Evolutionary conservation across 352 stramenopile genomes (phyloP).

Genomic region (Globisporangium middletonii): DNA sequence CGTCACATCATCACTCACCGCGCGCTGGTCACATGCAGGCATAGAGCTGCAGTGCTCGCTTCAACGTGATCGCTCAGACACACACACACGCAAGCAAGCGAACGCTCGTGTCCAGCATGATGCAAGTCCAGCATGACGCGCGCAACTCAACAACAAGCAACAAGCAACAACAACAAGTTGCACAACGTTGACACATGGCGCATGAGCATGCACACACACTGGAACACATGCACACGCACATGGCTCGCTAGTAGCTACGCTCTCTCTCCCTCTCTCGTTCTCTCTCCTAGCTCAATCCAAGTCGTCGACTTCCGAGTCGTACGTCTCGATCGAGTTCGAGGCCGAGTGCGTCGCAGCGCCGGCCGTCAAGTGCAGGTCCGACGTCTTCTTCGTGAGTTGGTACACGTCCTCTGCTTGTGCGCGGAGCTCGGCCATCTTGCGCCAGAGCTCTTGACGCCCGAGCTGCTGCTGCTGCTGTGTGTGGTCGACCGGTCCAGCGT

Average conservation of each 20-base stretch:
- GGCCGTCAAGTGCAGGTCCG: constrained; percentile 1
- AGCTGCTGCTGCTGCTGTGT: background rate
- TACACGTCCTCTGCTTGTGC: constrained; percentile 49
- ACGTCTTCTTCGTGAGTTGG: constrained; percentile 41
- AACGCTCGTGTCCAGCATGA: too few species aligned
- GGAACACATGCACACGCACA: too few species aligned
- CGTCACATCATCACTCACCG: too few species aligned
- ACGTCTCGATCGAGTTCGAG: constrained; percentile 2
- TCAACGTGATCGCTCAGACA: too few species aligned
- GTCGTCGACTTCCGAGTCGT: constrained; percentile 6
- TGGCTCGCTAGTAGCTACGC: background rate
- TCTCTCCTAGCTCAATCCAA: constrained; percentile 2
- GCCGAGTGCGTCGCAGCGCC: background rate
- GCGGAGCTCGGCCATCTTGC: constrained; percentile 51
- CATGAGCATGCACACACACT: too few species aligned
- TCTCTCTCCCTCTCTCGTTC: background rate
- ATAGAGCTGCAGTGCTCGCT: too few species aligned
- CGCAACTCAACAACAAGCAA: too few species aligned
- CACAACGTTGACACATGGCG: too few species aligned
- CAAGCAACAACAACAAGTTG: too few species aligned
- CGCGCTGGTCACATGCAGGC: too few species aligned
- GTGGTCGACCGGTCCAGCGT: background rate
- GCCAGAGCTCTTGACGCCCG: constrained; percentile 25
- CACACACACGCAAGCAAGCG: too few species aligned
- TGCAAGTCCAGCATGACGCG: too few species aligned